A percentile compares a stretch with the other conserved stretches of the same genome.
phyloP scores from a whole-genome alignment of 768 basidiomycete species.

The Mycena kentingensis region DNA sequence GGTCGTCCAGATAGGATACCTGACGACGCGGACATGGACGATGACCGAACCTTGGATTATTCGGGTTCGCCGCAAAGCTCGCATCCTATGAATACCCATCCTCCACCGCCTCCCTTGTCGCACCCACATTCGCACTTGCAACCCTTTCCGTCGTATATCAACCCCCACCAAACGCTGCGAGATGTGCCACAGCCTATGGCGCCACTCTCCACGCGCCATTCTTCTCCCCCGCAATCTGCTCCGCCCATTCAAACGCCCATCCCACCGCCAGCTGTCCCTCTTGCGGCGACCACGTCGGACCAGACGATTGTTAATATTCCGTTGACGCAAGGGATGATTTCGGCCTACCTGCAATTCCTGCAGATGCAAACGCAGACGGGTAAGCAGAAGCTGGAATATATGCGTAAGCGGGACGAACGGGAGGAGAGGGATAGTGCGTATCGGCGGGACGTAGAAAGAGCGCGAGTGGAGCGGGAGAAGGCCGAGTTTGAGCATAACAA shows the following conservation, averaged over 20 bases:
- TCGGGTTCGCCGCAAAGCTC: slow-evolving; percentile 36
- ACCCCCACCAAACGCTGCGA: slow-evolving; percentile 40
- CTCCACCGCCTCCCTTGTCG: slow-evolving; percentile 36
- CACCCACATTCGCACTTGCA: background rate
- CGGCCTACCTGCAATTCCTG: slow-evolving; percentile 59
- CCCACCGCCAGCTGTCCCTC: slow-evolving; percentile 23
- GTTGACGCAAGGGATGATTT: slow-evolving; percentile 58
- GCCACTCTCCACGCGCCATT: slow-evolving; percentile 16
- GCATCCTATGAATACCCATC: slow-evolving; percentile 34
- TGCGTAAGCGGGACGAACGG: slow-evolving; percentile 68
- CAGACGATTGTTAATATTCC: slow-evolving; percentile 50
- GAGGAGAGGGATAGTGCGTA: slow-evolving; percentile 58
- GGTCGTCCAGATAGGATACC: slow-evolving; percentile 34
- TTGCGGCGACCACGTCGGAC: slow-evolving; percentile 31
- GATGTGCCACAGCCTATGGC: slow-evolving; percentile 40
- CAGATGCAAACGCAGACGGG: slow-evolving; percentile 70
- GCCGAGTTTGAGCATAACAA: slow-evolving; percentile 57
- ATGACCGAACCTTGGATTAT: slow-evolving; percentile 50
- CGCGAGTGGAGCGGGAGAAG: slow-evolving; percentile 57
- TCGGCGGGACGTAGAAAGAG: slow-evolving; percentile 54
- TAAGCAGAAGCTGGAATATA: slow-evolving; percentile 69
- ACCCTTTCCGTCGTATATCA: slow-evolving; percentile 32
- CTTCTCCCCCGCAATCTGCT: slow-evolving; percentile 38
- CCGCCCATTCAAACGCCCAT: slow-evolving; percentile 36
- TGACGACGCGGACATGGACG: slow-evolving; percentile 52